A percentile compares a stretch with the other conserved stretches of the same genome.
phyloP scores from a whole-genome alignment of 257 asterid genomes.

The Fraxinus cuspidata region DNA sequence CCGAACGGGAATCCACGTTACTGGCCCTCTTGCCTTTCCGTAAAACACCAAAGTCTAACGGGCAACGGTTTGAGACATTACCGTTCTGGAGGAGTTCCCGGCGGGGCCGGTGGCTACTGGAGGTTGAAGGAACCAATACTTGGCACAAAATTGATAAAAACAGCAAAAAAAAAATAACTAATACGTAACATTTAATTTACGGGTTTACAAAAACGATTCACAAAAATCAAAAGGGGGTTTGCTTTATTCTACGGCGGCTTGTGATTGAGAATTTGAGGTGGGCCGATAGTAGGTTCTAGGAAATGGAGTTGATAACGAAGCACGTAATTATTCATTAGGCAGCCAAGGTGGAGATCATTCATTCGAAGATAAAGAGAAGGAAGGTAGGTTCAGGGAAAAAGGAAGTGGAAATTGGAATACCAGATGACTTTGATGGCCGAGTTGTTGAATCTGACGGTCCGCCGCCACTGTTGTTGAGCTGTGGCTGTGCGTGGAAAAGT shows the following conservation, averaged over 20 bases:
- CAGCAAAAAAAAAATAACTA: constrained; percentile 8
- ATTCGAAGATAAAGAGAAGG: background rate
- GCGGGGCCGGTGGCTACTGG: constrained; percentile 21
- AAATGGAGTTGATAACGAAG: background rate
- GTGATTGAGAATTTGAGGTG: background rate
- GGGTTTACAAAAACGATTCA: background rate
- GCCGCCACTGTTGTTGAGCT: background rate
- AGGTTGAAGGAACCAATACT: background rate
- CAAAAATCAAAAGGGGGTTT: background rate
- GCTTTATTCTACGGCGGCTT: background rate
- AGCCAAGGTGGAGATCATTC: background rate
- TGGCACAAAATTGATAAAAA: constrained; percentile 20
- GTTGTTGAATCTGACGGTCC: background rate
- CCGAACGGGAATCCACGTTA: constrained; percentile 31
- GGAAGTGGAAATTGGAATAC: background rate
- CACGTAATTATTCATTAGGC: background rate
- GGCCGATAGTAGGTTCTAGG: background rate
- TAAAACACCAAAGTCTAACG: constrained; percentile 53
- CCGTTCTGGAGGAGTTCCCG: constrained; percentile 46
- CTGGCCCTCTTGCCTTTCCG: constrained; percentile 33
- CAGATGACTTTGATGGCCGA: background rate
- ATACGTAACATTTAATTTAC: constrained; percentile 32
- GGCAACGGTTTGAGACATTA: constrained; percentile 46
- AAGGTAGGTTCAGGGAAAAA: background rate
- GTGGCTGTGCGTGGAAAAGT: background rate